phyloP scores from a whole-genome alignment of 2,329 filamentous ascomycete species.

The Microdochium nivale region DNA sequence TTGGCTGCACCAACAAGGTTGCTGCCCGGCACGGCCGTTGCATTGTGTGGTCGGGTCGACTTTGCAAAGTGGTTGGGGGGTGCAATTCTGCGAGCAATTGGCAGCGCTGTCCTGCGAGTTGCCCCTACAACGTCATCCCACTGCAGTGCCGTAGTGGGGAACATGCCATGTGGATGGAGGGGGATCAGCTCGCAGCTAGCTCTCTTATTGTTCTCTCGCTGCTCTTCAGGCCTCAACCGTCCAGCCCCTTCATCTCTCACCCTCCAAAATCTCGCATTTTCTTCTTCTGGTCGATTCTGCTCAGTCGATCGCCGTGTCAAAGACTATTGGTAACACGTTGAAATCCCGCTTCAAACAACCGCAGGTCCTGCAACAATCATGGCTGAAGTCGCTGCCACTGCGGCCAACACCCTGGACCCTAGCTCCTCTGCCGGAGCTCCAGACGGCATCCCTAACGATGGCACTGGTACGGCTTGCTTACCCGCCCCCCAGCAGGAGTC shows the following conservation, averaged over 20 bases:
- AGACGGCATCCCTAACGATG: slow-evolving; percentile 53
- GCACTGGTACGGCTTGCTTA: slow-evolving; percentile 51
- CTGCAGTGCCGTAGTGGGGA: too few species aligned
- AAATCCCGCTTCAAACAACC: neutral
- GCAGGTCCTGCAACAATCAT: slow-evolving; percentile 11
- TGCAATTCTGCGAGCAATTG: neutral
- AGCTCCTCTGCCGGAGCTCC: slow-evolving; percentile 29
- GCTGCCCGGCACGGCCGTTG: neutral
- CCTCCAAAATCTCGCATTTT: too few species aligned
- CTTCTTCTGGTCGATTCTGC: too few species aligned
- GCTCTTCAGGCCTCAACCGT: too few species aligned
- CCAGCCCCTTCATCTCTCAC: too few species aligned
- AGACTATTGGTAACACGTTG: too few species aligned
- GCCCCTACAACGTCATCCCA: neutral
- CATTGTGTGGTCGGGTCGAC: neutral
- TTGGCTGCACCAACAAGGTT: too few species aligned
- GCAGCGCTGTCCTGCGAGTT: neutral
- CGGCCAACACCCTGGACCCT: slow-evolving; percentile 33
- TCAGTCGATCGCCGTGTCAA: neutral
- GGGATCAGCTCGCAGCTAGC: too few species aligned
- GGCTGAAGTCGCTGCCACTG: slow-evolving; percentile 27
- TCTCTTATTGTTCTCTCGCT: too few species aligned
- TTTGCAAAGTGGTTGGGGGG: too few species aligned
- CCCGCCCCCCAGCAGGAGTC: neutral
- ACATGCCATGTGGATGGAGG: too few species aligned